Percentiles rank a stretch among this genome's conserved stretches.
Conservation (phyloP, 2,329 filamentous ascomycete species). For the Trichophyton mentagrophytes region DNA sequence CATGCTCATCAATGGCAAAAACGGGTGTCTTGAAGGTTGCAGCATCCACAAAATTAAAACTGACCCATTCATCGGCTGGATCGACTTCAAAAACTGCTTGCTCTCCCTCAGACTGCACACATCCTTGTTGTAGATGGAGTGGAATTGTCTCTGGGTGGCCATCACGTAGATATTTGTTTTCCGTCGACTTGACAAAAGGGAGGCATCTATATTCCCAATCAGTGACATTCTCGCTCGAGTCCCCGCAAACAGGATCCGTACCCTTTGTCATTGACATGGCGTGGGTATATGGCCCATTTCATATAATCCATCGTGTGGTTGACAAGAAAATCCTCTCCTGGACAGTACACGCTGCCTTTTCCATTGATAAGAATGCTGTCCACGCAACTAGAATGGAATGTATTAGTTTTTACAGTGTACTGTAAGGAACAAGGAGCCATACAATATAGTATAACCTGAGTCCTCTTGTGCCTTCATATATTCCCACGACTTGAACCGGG, state of each 20-base stretch:
- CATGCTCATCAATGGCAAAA: constrained; percentile 34
- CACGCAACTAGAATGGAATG: constrained; percentile 27
- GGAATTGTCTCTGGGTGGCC: background rate
- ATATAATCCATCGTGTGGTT: background rate
- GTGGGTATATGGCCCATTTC: background rate
- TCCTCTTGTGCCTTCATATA: background rate
- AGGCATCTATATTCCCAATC: constrained; percentile 15
- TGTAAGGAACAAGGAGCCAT: background rate
- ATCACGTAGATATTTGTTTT: background rate
- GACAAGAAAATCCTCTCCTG: constrained; percentile 19
- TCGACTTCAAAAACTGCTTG: background rate
- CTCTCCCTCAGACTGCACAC: constrained; percentile 9
- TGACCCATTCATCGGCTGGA: background rate
- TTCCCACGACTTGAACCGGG: background rate
- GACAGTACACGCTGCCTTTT: constrained; percentile 44
- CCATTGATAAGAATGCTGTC: constrained; percentile 51
- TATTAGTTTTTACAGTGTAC: background rate
- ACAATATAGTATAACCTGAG: constrained; percentile 2
- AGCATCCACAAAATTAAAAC: background rate
- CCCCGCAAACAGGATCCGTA: background rate
- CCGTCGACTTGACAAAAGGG: constrained; percentile 3
- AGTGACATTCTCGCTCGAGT: background rate
- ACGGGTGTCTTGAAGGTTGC: constrained; percentile 17
- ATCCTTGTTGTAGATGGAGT: constrained; percentile 6
- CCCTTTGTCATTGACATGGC: background rate